Evolutionary conservation across 345 rosid genomes (phyloP), one percentile per base, ranked within the genome.

Genomic region (Camelina hispida): DNA sequence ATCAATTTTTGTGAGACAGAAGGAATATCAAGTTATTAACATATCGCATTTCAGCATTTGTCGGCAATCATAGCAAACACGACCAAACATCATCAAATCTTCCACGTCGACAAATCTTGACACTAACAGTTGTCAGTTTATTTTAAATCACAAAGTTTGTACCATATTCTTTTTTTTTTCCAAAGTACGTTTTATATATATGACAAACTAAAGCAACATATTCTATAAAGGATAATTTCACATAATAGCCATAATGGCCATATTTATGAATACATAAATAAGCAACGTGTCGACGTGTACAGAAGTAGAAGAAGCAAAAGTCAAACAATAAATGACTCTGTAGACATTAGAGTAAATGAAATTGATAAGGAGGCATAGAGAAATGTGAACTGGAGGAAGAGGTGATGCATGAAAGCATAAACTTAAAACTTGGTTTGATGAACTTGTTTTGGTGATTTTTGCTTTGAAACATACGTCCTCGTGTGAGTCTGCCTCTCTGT

Each of bases 261-360:
- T 63, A 64, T 30, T 42, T 8, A 63, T 42, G 76, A 53, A 25
- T 6, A 47, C 0, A 15, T 14, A 2, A 14, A 3, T 1, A 16
- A 48, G 35, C 9, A 23, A 25, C 0, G 5, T 63, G 48, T 32
- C 18, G 47, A 44, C 48, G 46, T 30, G 10, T 53, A 1, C 18
- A 52, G 40, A 51, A 61, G 22, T 20, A 47, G 28, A 20, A 66
- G 38, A 46, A 47, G 35, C 15, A 66, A 59, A 48, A 66, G 78
- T 75, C 73, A 74, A 66, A 58, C 72, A 66, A 14, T 37, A 57
- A 58, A 74, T 74, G 53, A 48, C 22, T 11, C 5, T 48, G 66
- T 2, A 23, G 71, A 65, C 65, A 57, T 23, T 16, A 25, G 61
- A 66, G 72, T 48, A 58, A 67, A 74, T 74, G 61, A 58, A 23